phyloP scores from a whole-genome alignment of 495 filamentous ascomycete species.

The Hapsidospora chrysogenum region DNA sequence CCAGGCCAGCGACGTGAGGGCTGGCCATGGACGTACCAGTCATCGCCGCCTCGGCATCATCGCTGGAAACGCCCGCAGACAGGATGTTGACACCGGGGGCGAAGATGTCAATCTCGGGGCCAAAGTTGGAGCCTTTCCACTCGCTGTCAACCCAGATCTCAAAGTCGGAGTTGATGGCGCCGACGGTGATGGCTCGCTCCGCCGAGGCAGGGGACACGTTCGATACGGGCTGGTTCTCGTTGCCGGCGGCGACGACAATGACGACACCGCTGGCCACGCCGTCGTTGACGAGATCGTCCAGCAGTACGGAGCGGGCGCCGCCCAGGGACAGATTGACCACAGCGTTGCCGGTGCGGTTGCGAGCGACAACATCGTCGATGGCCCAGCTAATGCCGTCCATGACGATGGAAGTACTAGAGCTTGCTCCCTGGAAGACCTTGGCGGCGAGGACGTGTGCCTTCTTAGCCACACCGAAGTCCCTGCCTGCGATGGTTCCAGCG shows the following conservation, averaged over 20 bases:
- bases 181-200: slow-evolving; percentile 27
- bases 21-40: slow-evolving; percentile 41
- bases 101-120: slow-evolving; percentile 24
- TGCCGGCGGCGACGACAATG: slow-evolving; percentile 21
- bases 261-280: slow-evolving; percentile 17
- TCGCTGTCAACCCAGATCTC: too few species aligned
- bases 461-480: too few species aligned
- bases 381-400: slow-evolving; percentile 30
- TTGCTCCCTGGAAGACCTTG: slow-evolving; percentile 29
- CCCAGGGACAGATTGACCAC: slow-evolving; percentile 25
- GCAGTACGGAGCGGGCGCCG: slow-evolving; percentile 19
- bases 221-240: slow-evolving; percentile 10
- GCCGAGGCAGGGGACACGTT: slow-evolving; percentile 24
- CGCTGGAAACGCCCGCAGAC: slow-evolving; percentile 10
- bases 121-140: slow-evolving; percentile 33
- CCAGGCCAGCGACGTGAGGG: slow-evolving; percentile 38
- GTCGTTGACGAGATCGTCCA: slow-evolving; percentile 16
- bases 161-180: too few species aligned
- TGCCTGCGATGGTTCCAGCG: slow-evolving; percentile 38
- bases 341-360: slow-evolving; percentile 7
- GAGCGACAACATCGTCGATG: slow-evolving; percentile 10
- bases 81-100: slow-evolving; percentile 18
- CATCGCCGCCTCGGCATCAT: slow-evolving; percentile 31
- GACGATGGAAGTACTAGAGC: slow-evolving; percentile 14
- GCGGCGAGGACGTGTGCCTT: slow-evolving; percentile 33